Percentiles rank a stretch among this genome's conserved stretches.
phyloP scores from a whole-genome alignment of 139 green algal genomes.

The Micractinium sp. region DNA sequence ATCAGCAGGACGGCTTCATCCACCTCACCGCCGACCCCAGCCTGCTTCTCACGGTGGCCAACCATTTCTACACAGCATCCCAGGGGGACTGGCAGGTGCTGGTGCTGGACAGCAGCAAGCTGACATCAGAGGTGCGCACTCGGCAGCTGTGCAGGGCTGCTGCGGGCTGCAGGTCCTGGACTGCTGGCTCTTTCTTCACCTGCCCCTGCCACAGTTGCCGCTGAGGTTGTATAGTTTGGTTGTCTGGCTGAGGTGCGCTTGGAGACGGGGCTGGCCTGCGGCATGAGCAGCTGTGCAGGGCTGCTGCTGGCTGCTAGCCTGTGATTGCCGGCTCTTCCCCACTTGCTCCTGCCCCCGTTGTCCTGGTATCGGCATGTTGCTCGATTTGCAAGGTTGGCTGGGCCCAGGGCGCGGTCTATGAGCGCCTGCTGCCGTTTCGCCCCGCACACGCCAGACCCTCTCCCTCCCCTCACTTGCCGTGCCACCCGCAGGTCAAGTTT shows the following conservation, averaged over 20 bases:
- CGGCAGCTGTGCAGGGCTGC: not conserved
- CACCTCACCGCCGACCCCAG: constrained; percentile 69
- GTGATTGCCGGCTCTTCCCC: not conserved
- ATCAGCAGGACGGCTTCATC: constrained; percentile 74
- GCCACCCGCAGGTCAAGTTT: constrained; percentile 61
- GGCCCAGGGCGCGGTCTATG: no score
- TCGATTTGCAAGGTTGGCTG: no score
- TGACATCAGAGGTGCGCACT: constrained; percentile 50
- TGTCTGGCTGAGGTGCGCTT: no score
- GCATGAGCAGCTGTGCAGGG: not conserved
- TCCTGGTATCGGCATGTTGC: no score
- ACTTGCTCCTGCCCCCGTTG: no score
- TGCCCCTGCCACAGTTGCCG: no score
- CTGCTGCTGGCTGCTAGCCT: not conserved
- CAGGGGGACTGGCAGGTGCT: constrained; percentile 56
- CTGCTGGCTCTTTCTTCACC: no score
- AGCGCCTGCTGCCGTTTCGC: not conserved
- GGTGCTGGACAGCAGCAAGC: constrained; percentile 39
- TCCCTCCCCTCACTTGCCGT: not conserved
- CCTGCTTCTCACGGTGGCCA: constrained; percentile 70
- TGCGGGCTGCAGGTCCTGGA: not conserved
- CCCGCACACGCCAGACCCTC: not conserved
- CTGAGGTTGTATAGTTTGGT: no score
- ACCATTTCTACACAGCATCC: constrained; percentile 70
- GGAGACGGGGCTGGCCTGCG: no score